These are phyloP conservation scores for Cichorium intybus DNA, from an alignment of 140 eudicot genomes.

Conservation along the genomic window DNA sequence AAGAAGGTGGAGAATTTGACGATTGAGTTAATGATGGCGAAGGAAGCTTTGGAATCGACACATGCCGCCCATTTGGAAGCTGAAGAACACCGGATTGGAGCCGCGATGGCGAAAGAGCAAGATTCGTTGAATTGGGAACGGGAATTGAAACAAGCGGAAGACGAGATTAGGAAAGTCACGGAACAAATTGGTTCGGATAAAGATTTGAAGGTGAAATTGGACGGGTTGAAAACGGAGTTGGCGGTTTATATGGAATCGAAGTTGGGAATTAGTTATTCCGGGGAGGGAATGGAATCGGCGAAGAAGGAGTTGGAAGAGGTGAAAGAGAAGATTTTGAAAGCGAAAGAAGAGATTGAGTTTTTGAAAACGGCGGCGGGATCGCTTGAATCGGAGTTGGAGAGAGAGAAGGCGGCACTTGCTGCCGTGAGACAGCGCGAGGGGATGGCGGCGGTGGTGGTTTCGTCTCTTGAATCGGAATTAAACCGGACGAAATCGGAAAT, in stretches of 20 bases:
- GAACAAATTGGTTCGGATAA: conserved; percentile 38
- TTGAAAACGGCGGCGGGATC: conserved; percentile 69
- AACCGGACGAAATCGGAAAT: conserved; percentile 56
- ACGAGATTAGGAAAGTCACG: conserved; percentile 54
- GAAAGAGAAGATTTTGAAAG: conserved; percentile 56
- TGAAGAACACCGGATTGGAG: conserved; percentile 82
- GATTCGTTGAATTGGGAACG: conserved; percentile 68
- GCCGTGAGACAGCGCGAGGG: conserved; percentile 73
- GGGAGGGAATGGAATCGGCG: conserved; percentile 43
- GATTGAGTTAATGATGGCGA: conserved; percentile 61
- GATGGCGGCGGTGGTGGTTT: conserved; percentile 75
- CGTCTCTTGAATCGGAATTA: conserved; percentile 77
- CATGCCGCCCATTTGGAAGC: conserved; percentile 91
- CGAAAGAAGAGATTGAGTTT: conserved; percentile 51
- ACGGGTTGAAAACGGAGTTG: conserved; percentile 67
- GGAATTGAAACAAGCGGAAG: conserved; percentile 71
- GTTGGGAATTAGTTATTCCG: conserved; percentile 22
- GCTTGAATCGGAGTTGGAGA: conserved; percentile 61
- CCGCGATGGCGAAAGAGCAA: conserved; percentile 71
- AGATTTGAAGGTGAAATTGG: conserved; percentile 58
- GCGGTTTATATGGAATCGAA: conserved; percentile 79
- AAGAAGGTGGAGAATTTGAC: conserved; percentile 77
- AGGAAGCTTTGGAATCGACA: conserved; percentile 75
- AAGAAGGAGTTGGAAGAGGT: conserved; percentile 71
- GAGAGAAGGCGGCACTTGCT: conserved; percentile 56